phyloP scores from a whole-genome alignment of 2,329 filamentous ascomycete species.

The Aspergillus piperis region DNA sequence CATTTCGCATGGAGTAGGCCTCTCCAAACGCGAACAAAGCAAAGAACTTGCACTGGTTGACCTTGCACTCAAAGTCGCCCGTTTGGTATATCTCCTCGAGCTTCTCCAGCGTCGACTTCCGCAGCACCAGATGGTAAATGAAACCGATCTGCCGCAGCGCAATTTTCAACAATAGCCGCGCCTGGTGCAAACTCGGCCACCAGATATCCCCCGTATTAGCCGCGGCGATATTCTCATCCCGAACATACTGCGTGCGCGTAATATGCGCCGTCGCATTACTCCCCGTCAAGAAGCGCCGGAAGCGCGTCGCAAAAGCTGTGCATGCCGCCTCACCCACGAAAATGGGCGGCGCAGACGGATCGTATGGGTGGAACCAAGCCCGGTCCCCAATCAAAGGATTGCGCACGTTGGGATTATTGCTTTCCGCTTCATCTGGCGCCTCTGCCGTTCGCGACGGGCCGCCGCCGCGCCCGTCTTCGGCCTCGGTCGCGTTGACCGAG shows the following conservation, averaged over 20 bases:
- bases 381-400: constrained; percentile 40
- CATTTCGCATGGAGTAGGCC: constrained; percentile 46
- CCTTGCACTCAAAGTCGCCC: constrained; percentile 31
- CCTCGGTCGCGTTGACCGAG: constrained; percentile 30
- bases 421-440: constrained; percentile 23
- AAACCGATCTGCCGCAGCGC: constrained; percentile 40
- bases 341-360: constrained; percentile 38
- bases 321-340: constrained; percentile 44
- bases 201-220: constrained; percentile 32
- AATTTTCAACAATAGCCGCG: constrained; percentile 39
- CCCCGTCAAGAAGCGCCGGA: constrained; percentile 39
- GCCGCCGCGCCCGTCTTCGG: constrained; percentile 18
- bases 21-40: constrained; percentile 49
- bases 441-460: constrained; percentile 22
- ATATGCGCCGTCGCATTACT: constrained; percentile 36
- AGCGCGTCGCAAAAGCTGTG: constrained; percentile 43
- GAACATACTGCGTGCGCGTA: constrained; percentile 37
- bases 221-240: constrained; percentile 32
- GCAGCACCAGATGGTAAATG: constrained; percentile 40
- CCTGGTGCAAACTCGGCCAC: constrained; percentile 41
- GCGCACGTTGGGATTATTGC: constrained; percentile 29
- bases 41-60: constrained; percentile 50
- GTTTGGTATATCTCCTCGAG: constrained; percentile 42
- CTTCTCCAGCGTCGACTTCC: constrained; percentile 42
- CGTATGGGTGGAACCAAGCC: constrained; percentile 40